phyloP scores from a whole-genome alignment of 2,329 filamentous ascomycete genomes.

The Cladosporium sp. region DNA sequence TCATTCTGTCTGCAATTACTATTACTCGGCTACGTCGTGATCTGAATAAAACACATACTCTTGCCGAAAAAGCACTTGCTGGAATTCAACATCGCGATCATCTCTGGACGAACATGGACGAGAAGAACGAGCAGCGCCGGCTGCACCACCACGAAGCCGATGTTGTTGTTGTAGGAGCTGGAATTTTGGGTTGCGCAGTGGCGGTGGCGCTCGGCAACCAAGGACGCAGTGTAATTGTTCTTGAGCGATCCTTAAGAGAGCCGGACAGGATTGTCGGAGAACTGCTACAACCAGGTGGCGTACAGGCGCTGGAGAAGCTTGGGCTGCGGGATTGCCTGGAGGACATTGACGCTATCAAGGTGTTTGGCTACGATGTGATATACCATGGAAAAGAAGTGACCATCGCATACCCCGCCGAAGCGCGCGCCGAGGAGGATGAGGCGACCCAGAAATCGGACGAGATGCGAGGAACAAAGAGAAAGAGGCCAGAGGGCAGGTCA shows the following conservation, averaged over 20 bases:
- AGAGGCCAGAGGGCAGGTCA: conserved; percentile 65
- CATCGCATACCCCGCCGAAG: conserved; percentile 73
- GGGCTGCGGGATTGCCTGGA: conserved; percentile 80
- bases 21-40: neutral
- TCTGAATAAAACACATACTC: neutral
- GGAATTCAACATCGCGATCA: neutral
- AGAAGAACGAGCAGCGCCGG: conserved; percentile 42
- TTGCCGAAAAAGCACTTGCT: neutral
- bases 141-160: conserved; percentile 63
- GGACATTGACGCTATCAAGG: conserved; percentile 78
- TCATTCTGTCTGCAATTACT: neutral
- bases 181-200: conserved; percentile 81
- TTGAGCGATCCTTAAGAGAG: conserved; percentile 86
- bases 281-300: conserved; percentile 86
- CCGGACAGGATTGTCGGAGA: conserved; percentile 96
- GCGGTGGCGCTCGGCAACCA: conserved; percentile 83
- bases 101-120: conserved; percentile 3
- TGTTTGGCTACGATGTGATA: conserved; percentile 81
- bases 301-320: conserved; percentile 72
- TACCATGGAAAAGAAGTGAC: conserved; percentile 70
- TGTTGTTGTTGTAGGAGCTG: conserved; percentile 87
- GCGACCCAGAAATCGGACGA: conserved; percentile 30
- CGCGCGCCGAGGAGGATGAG: conserved; percentile 32
- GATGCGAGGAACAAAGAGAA: conserved; percentile 32
- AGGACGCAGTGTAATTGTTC: conserved; percentile 81